Base-by-base conservation (phyloP, 129 eudicot genomes). In the Centella asiatica region DNA sequence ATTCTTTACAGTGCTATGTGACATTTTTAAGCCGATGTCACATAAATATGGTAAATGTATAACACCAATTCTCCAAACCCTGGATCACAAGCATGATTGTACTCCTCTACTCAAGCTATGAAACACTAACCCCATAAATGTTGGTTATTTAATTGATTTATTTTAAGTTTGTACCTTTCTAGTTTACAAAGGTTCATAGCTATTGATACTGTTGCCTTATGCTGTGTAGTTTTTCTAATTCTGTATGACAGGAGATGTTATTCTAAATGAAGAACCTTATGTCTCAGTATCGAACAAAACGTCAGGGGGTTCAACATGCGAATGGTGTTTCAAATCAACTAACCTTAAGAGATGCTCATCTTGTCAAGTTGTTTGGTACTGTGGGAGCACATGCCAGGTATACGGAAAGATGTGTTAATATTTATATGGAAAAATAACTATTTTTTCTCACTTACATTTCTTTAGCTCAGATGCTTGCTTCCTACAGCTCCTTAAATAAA, bases 301-400 rank as follows among this genome's bases (percentile, higher is more conserved):
- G 29, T 69, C 84, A 15, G 54, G 32, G 62, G 68, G 73, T 29
- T 64, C 80, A 1, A 80, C 81, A 74, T 93, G 99, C 58, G 96
- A 85, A 31, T 77, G 83, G 72, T 93, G 99, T 74, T 85, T 93
- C 67, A 50, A 79, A 25, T 71, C 81, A 67, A 65, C 69, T 69
- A 76, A 78, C 67, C 76, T 85, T 44, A 88, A 88, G 76, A 82
- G 79, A 69, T 93, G 99, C 75, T 87, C 99, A 24, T 78, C 85
- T 72, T 88, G 99, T 67, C 95, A 78, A 50, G 79, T 82, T 68
- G 95, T 85, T 66, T 88, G 90, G 76, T 93, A 88, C 59, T 93
- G 96, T 70, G 83, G 92, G 68, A 82, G 80, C 71, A 67, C 56
- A 23, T 93, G 99, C 60, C 99, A 93, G 99, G 99, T 93, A 77